phyloP scores from a whole-genome alignment of 192 early-diverging fungal species.

The Coemansia sp. region DNA sequence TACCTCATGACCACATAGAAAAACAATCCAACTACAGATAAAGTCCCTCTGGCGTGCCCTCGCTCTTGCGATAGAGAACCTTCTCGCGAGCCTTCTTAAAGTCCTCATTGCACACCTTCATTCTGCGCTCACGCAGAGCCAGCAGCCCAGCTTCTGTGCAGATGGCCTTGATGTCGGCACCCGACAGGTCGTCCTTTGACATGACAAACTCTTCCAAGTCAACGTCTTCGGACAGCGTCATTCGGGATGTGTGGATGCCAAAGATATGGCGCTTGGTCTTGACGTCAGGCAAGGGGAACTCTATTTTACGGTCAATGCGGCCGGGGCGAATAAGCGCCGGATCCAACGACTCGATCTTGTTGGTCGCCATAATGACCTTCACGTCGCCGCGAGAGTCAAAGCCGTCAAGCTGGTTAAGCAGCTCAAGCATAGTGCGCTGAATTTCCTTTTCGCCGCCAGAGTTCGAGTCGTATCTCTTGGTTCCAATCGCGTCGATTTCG shows the following conservation, averaged over 20 bases:
- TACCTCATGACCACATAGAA: background rate
- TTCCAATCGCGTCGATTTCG: conserved; percentile 98
- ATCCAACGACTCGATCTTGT: conserved; percentile 95
- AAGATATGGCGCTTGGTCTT: conserved; percentile 98
- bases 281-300: conserved; percentile 96
- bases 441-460: conserved; percentile 96
- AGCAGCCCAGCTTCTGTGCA: conserved; percentile 99
- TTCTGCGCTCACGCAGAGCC: conserved; percentile 94
- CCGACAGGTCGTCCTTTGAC: conserved; percentile 98
- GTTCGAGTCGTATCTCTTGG: conserved; percentile 94
- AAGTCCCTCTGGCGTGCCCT: conserved; percentile 97
- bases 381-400: conserved; percentile 95
- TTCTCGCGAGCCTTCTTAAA: conserved; percentile 98
- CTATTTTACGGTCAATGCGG: conserved; percentile 99
- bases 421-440: conserved; percentile 96
- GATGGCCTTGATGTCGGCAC: conserved; percentile 99
- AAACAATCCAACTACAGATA: conserved; percentile 60
- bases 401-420: conserved; percentile 96
- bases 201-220: conserved; percentile 99
- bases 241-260: conserved; percentile 89
- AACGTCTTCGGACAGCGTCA: conserved; percentile 94
- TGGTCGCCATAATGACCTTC: conserved; percentile 99
- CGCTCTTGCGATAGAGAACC: conserved; percentile 96
- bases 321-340: conserved; percentile 95
- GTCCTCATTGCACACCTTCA: conserved; percentile 98